These are phyloP conservation scores for apple (Malus domestica) DNA, from an alignment of 306 rosid species.

Conservation along the genomic window DNA sequence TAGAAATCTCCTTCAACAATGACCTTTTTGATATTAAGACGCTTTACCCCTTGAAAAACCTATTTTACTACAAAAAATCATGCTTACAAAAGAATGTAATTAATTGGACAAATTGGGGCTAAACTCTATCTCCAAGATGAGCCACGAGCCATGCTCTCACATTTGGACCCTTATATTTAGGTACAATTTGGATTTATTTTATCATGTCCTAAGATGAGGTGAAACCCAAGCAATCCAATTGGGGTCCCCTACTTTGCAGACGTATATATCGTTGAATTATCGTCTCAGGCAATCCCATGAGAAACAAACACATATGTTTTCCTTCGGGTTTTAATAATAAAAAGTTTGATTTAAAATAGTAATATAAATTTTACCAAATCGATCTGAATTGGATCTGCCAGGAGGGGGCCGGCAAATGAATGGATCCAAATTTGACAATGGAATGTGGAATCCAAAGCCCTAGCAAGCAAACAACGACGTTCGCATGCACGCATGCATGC, in stretches of 20 bases:
- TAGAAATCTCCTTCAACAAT: too few relatives aligned
- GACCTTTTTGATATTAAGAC: not conserved
- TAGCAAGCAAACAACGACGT: not conserved
- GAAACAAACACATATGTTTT: not conserved
- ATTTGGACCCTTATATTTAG: not conserved
- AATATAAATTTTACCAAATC: not conserved
- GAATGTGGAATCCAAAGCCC: not conserved
- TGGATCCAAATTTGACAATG: not conserved
- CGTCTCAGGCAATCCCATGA: not conserved
- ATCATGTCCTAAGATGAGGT: conserved; percentile 31
- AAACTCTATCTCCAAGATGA: not conserved
- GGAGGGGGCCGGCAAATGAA: not conserved
- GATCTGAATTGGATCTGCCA: not conserved
- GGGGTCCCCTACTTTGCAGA: conserved; percentile 24
- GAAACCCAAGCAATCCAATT: conserved; percentile 52
- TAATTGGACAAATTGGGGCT: not conserved
- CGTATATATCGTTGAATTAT: conserved; percentile 3
- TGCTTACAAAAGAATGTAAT: not conserved
- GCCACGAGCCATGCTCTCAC: conserved; percentile 23
- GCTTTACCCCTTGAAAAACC: too few relatives aligned
- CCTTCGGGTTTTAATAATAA: not conserved
- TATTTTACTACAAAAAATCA: too few relatives aligned
- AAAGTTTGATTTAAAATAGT: not conserved
- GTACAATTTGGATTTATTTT: not conserved
- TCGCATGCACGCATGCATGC: not conserved